Evolutionary conservation across 768 basidiomycete species (phyloP), one percentile per base, ranked within the genome.

Genomic region (Leccinum subgranulosum): DNA sequence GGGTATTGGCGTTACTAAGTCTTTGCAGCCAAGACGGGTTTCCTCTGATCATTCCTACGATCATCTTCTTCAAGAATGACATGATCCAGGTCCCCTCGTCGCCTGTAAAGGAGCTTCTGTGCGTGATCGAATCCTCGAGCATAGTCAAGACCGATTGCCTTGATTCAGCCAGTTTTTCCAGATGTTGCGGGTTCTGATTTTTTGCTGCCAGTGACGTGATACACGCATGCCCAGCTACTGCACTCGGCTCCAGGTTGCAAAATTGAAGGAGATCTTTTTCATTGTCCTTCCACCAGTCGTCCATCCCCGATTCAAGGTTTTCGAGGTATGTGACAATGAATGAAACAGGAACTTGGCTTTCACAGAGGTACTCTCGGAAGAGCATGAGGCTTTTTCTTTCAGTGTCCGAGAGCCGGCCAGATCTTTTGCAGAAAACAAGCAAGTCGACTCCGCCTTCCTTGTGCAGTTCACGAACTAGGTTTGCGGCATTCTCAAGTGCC

Each of bases 311-410:
- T 36, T 9, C 36, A 23, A 52, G 9, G 34, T 39, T 17, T 54
- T 77, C 78, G 10, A 79, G 70, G 28, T 73, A 70, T 3, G 76
- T 78, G 34, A 79, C 63, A 9, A 74, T 67, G 14, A 79, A 54
- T 1, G 74, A 67, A 15, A 74, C 67, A 4, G 78, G 77, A 9
- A 79, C 73, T 43, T 68, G 57, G 21, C 63, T 49, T 23, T 64
- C 66, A 60, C 78, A 79, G 28, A 79, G 70, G 43, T 75, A 66
- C 29, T 79, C 69, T 19, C 67, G 62, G 55, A 77, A 77, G 14
- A 77, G 60, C 43, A 54, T 61, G 60, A 75, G 75, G 60, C 65
- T 73, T 19, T 68, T 65, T 54, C 3, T 17, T 39, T 69, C 62
- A 4, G 70, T 57, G 3, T 61, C 51, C 21, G 61, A 62, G 53